Base-by-base conservation (phyloP, 2,329 filamentous ascomycete genomes). In the Fusarium scirpi region DNA sequence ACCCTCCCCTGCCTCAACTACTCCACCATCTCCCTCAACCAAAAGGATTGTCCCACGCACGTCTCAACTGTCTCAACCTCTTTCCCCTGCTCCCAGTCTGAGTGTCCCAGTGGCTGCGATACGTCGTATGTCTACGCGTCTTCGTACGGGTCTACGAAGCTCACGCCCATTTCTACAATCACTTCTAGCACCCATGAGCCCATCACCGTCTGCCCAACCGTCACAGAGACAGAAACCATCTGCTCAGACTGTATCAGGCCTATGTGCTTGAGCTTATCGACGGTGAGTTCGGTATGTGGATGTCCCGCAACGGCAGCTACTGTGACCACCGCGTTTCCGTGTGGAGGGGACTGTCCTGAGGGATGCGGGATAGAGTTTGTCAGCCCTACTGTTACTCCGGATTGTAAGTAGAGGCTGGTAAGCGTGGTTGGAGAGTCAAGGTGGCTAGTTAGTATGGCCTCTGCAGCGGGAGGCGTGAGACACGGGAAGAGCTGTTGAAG, bases 241-340 rank as follows among this genome's bases (percentile, higher is more conserved):
- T 82, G 80, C 71, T 74, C 76, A 15, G 80, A 78, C 2, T 82
- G 80, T 62, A 47, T 75, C 2, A 63, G 75, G 24, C 77, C 76
- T 13, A 51, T 73, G 56, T 82, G 80, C 49, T 56, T 81, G 40
- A 64, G 30, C 4, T 27, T 78, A 22, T 67, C 69, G 29, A 81
- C 79, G 8, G 54, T 81, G 20, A 78, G 72, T 22, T 77, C 76
- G 12, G 71, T 72, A 6, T 79, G 78, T 58, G 78, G 77, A 29
- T 82, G 80, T 48, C 78, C 78, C 2, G 49, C 63, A 8, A 73
- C 60, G 2, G 69, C 77, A 34, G 67, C 76, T 12, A 81, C 79
- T 2, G 71, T 76, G 3, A 73, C 72, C 6, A 67, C 76, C 10
- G 70, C 70, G 20, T 78, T 74, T 41, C 70, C 74, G 0, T 82